Evolutionary conservation across 1,284 basidiomycete genomes (phyloP).

Genomic region (Cryptococcus jaspeensis): DNA sequence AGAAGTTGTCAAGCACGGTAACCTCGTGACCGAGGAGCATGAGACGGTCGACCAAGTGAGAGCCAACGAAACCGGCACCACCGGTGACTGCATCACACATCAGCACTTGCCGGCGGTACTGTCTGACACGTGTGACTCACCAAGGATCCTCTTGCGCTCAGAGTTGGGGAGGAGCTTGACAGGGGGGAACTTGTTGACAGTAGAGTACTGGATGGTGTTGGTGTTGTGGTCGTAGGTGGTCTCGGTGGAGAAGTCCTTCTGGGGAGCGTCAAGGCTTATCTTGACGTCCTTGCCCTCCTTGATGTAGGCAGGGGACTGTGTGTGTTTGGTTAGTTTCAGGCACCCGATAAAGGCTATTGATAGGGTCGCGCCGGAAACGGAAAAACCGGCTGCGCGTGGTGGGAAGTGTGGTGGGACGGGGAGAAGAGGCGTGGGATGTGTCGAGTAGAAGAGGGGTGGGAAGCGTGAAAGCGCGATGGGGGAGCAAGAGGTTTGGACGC

Average conservation of each 20-base stretch:
- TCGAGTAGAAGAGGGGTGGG: neutral
- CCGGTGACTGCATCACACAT: constrained; percentile 60
- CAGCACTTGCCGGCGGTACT: neutral
- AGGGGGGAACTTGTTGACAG: constrained; percentile 83
- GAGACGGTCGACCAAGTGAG: constrained; percentile 92
- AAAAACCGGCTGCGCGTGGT: neutral
- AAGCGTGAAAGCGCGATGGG: neutral
- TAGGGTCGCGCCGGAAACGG: neutral
- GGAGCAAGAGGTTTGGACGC: too few species aligned
- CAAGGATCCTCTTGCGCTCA: constrained; percentile 78
- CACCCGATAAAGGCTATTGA: neutral
- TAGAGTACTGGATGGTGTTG: constrained; percentile 83
- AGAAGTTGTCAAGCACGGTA: constrained; percentile 96
- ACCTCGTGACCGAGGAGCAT: constrained; percentile 98
- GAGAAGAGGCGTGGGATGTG: neutral
- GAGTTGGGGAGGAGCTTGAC: constrained; percentile 79
- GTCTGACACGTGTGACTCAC: constrained; percentile 14
- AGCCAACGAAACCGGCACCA: constrained; percentile 96
- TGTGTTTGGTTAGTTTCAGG: constrained; percentile 3
- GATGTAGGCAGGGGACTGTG: constrained; percentile 44
- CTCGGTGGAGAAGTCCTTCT: constrained; percentile 67
- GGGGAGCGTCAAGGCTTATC: constrained; percentile 51
- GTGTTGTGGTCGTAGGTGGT: constrained; percentile 76
- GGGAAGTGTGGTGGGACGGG: too few species aligned
- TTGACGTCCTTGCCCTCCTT: constrained; percentile 60